phyloP scores from a whole-genome alignment of 768 basidiomycete genomes.

The Crassisporium funariophilum region DNA sequence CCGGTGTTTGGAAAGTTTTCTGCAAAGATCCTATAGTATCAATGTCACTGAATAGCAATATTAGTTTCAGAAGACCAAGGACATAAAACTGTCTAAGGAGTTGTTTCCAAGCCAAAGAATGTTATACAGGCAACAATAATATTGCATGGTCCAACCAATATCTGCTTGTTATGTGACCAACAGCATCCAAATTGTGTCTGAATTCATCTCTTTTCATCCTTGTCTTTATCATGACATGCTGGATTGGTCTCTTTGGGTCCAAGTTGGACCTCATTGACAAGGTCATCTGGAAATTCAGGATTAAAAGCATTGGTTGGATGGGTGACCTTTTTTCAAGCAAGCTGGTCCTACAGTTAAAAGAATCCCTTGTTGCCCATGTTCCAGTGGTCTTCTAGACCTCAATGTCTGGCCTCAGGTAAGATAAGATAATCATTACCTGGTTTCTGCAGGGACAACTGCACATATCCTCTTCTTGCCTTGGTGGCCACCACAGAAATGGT shows the following conservation, averaged over 20 bases:
- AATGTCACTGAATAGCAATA: not conserved
- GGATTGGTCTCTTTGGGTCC: not conserved
- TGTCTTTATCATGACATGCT: not conserved
- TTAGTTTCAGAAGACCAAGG: not conserved
- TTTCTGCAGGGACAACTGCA: not conserved
- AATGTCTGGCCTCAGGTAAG: not conserved
- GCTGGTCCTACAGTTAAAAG: not conserved
- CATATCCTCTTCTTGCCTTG: not conserved
- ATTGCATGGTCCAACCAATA: constrained; percentile 7
- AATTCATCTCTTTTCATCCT: not conserved
- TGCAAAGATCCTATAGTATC: constrained; percentile 8
- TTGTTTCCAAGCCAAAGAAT: constrained; percentile 4
- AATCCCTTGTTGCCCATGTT: not conserved
- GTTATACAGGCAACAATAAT: constrained; percentile 8
- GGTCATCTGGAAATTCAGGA: not conserved
- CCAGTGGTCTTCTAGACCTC: not conserved
- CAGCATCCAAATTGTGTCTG: constrained; percentile 2
- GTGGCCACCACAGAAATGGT: constrained; percentile 10
- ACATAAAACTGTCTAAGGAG: constrained; percentile 2
- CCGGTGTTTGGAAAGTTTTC: constrained; percentile 11
- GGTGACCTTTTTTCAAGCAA: not conserved
- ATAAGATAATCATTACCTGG: not conserved
- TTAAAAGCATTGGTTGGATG: constrained; percentile 2
- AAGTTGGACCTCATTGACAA: not conserved
- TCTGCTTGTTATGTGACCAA: constrained; percentile 9